Evolutionary conservation across 495 filamentous ascomycete genomes (phyloP).

Genomic region (Podospora appendiculata): DNA sequence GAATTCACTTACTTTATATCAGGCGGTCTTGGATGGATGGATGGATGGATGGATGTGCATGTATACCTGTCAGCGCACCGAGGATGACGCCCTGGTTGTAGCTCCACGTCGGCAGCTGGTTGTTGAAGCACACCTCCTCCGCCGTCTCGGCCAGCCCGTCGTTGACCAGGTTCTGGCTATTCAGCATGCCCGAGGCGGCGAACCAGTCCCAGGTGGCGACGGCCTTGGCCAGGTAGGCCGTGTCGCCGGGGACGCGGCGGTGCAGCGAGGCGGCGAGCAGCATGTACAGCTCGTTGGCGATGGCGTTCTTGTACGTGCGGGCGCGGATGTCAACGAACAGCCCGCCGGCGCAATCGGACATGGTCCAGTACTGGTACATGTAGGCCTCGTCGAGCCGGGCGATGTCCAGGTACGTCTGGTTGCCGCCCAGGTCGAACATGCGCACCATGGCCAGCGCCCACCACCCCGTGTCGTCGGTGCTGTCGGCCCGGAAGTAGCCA

Average conservation of each 20-base stretch:
- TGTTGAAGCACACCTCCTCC: slow-evolving; percentile 48
- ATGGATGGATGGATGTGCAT: background rate
- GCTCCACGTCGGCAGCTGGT: slow-evolving; percentile 51
- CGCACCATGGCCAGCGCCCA: slow-evolving; percentile 60
- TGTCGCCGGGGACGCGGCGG: slow-evolving; percentile 46
- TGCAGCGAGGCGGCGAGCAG: slow-evolving; percentile 56
- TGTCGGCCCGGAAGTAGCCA: slow-evolving; percentile 45
- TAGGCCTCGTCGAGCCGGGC: slow-evolving; percentile 50
- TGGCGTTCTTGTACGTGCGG: slow-evolving; percentile 53
- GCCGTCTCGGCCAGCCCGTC: slow-evolving; percentile 48
- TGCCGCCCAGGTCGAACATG: slow-evolving; percentile 52
- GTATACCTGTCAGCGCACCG: slow-evolving; percentile 54
- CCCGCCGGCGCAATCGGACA: slow-evolving; percentile 48
- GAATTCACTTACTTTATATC: slow-evolving; percentile 22
- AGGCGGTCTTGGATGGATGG: background rate
- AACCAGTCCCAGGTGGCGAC: slow-evolving; percentile 60
- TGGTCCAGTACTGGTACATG: slow-evolving; percentile 49
- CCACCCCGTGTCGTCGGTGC: slow-evolving; percentile 63
- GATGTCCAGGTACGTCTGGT: slow-evolving; percentile 42
- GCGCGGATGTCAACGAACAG: slow-evolving; percentile 52
- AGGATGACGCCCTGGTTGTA: slow-evolving; percentile 75
- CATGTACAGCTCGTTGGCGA: slow-evolving; percentile 66
- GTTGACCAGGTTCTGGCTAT: slow-evolving; percentile 51
- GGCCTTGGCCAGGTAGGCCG: slow-evolving; percentile 46
- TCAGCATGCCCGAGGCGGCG: slow-evolving; percentile 52